These are phyloP conservation scores for Debaryomyces sp. DNA, from an alignment of 1,139 yeast genomes.

Conservation along the genomic window DNA sequence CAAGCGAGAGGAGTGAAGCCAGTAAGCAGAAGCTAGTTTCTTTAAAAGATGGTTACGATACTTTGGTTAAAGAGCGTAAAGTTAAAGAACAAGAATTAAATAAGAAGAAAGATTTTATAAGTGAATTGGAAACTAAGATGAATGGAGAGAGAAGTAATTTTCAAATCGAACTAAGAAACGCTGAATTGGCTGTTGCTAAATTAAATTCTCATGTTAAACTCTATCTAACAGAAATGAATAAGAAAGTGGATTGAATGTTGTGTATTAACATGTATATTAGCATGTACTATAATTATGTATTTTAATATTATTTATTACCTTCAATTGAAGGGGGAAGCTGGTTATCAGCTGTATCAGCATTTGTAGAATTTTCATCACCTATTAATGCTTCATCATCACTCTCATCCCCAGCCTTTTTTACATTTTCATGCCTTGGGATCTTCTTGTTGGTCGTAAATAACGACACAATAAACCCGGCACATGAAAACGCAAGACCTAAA, in stretches of 20 bases:
- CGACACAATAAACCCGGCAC: conserved; percentile 29
- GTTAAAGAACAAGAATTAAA: conserved; percentile 55
- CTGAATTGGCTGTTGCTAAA: conserved; percentile 55
- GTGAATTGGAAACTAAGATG: conserved; percentile 51
- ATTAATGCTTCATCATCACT: conserved; percentile 8
- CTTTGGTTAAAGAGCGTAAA: conserved; percentile 52
- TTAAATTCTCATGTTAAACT: conserved; percentile 54
- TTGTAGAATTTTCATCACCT: not conserved
- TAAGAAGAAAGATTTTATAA: conserved; percentile 49
- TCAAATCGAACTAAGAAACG: conserved; percentile 56
- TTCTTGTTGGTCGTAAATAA: conserved; percentile 40
- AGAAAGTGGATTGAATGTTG: conserved; percentile 7
- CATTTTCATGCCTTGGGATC: conserved; percentile 38
- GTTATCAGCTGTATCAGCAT: not conserved
- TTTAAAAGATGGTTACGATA: conserved; percentile 50
- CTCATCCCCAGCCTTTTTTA: conserved; percentile 17
- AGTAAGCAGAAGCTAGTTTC: conserved; percentile 48
- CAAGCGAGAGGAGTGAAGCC: conserved; percentile 47
- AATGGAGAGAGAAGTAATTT: conserved; percentile 44
- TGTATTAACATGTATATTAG: conserved; percentile 4
- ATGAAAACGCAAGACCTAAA: conserved; percentile 38
- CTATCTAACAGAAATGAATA: conserved; percentile 23
- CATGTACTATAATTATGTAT: conserved; percentile 5
- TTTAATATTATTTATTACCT: not conserved
- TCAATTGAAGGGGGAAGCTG: not conserved